Evolutionary conservation across 805 yeast genomes (phyloP).

Genomic region (Kockiozyma suomiensis): DNA sequence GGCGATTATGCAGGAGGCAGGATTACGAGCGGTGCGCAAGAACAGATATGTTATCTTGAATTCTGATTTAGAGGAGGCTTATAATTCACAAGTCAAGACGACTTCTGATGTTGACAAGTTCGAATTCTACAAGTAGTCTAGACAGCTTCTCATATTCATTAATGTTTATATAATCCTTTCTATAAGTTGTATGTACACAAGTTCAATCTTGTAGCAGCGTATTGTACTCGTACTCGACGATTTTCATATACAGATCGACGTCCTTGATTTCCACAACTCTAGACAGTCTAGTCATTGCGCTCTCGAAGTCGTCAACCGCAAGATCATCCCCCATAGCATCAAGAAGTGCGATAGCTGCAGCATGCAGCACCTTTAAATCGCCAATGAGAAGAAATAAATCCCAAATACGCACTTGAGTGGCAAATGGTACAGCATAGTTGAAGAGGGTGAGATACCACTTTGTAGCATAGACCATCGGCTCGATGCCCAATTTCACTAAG

Average conservation of each 20-base stretch:
- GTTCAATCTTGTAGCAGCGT: background rate
- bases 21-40: slow-evolving; percentile 96
- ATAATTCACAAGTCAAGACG: slow-evolving; percentile 93
- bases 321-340: slow-evolving; percentile 14
- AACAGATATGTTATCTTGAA: slow-evolving; percentile 96
- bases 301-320: slow-evolving; percentile 20
- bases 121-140: slow-evolving; percentile 82
- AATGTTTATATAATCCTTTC: background rate
- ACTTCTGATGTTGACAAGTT: slow-evolving; percentile 95
- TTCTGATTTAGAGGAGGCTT: slow-evolving; percentile 96
- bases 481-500: slow-evolving; percentile 19
- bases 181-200: background rate
- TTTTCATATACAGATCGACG: slow-evolving; percentile 27
- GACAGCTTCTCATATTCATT: background rate
- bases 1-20: slow-evolving; percentile 99
- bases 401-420: slow-evolving; percentile 33
- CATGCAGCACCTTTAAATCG: slow-evolving; percentile 23
- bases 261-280: slow-evolving; percentile 11
- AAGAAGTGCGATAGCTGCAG: slow-evolving; percentile 29
- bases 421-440: slow-evolving; percentile 31
- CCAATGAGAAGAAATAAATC: slow-evolving; percentile 29
- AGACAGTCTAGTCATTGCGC: slow-evolving; percentile 20
- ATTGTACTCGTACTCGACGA: slow-evolving; percentile 18
- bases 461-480: slow-evolving; percentile 32
- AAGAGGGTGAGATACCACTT: slow-evolving; percentile 36